Percentiles rank a stretch among this genome's conserved stretches.
phyloP scores from a whole-genome alignment of 139 green algal species.

The Mesotaenium endlicherianum region DNA sequence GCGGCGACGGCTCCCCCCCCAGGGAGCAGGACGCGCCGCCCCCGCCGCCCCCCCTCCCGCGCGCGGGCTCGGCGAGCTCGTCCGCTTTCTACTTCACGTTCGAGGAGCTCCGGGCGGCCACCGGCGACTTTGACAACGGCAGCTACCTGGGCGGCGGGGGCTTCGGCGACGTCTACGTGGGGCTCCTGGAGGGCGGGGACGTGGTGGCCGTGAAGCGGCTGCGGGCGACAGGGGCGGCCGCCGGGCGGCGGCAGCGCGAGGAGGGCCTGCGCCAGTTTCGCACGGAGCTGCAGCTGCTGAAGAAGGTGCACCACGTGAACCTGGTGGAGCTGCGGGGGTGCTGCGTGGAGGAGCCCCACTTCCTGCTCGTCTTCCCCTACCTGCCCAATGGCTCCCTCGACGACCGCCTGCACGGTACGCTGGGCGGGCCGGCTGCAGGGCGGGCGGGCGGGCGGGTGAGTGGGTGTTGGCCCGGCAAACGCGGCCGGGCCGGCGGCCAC shows the following conservation, averaged over 20 bases:
- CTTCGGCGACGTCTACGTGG: background rate
- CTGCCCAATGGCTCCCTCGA: constrained; percentile 5
- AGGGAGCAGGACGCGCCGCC: no score
- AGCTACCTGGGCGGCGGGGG: constrained; percentile 1
- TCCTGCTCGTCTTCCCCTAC: background rate
- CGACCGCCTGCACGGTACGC: background rate
- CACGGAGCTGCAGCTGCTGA: background rate
- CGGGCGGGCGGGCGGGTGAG: no score
- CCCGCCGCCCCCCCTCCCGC: background rate
- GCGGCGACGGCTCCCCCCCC: background rate
- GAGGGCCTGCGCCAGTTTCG: background rate
- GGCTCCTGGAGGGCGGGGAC: background rate
- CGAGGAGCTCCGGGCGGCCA: background rate
- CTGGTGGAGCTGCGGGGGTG: background rate
- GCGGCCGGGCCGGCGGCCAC: no score
- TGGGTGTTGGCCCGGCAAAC: no score
- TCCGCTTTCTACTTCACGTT: background rate
- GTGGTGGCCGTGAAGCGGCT: constrained; percentile 15
- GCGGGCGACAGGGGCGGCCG: background rate
- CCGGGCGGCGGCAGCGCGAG: background rate
- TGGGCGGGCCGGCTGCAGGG: no score
- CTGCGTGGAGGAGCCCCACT: background rate
- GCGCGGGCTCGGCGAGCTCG: background rate
- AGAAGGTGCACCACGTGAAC: background rate
- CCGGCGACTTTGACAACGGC: background rate